phyloP scores from a whole-genome alignment of 345 rosid genomes.

The Orychophragmus violaceus region DNA sequence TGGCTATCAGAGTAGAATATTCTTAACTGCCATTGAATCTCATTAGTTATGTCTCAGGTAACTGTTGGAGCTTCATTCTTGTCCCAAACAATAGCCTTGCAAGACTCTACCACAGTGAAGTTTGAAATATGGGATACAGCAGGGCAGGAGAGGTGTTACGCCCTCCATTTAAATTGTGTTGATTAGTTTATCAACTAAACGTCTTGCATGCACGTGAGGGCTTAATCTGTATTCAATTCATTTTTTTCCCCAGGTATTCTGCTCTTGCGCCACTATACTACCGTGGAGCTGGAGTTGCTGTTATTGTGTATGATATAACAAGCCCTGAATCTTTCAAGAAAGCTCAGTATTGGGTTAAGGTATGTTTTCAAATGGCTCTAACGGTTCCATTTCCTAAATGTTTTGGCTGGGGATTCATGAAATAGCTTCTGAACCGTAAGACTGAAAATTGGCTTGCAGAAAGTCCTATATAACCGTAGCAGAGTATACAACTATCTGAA shows the following conservation, averaged over 20 bases:
- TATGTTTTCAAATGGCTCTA: constrained; percentile 15
- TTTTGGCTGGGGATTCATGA: neutral
- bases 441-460: neutral
- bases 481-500: neutral
- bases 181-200: constrained; percentile 7
- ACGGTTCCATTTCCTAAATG: neutral
- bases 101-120: constrained; percentile 93
- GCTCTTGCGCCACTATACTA: constrained; percentile 97
- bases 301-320: constrained; percentile 93
- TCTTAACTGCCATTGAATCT: neutral
- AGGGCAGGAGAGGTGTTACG: constrained; percentile 88
- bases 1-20: neutral
- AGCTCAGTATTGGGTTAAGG: constrained; percentile 99
- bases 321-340: constrained; percentile 85
- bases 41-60: constrained; percentile 48
- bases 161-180: neutral
- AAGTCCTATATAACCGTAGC: neutral
- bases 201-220: neutral
- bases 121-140: constrained; percentile 99
- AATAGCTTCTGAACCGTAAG: neutral
- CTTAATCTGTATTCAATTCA: neutral
- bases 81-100: constrained; percentile 94
- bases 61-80: constrained; percentile 97
- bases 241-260: constrained; percentile 56
- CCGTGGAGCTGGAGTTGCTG: constrained; percentile 95